phyloP scores from a whole-genome alignment of 306 rosid species.

The Amphicarpaea edgeworthii region DNA sequence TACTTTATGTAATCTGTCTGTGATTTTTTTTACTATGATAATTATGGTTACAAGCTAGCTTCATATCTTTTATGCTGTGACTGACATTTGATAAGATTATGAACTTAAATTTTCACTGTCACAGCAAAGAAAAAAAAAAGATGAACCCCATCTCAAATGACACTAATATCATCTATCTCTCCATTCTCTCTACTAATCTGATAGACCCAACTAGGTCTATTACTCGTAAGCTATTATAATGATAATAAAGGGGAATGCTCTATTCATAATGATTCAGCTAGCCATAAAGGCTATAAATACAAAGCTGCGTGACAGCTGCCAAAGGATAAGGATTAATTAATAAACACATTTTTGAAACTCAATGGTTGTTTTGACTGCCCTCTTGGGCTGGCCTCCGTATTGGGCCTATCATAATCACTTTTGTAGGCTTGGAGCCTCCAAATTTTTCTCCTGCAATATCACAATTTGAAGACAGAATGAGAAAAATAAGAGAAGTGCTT shows the following conservation, averaged over 20 bases:
- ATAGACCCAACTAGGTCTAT: too few species aligned
- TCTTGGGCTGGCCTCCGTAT: too few species aligned
- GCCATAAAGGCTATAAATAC: too few species aligned
- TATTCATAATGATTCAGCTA: too few species aligned
- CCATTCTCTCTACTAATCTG: constrained; percentile 66
- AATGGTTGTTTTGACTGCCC: too few species aligned
- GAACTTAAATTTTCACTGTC: constrained; percentile 44
- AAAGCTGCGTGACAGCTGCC: too few species aligned
- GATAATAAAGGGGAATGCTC: too few species aligned
- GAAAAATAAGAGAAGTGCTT: constrained; percentile 17
- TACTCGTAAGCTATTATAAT: too few species aligned
- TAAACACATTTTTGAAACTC: too few species aligned
- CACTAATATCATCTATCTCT: constrained; percentile 84
- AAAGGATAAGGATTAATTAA: too few species aligned
- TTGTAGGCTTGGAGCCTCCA: constrained; percentile 58
- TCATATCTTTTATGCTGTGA: constrained; percentile 23
- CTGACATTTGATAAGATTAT: constrained; percentile 35
- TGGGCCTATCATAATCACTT: too few species aligned
- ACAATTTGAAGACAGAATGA: constrained; percentile 27
- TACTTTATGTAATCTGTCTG: too few species aligned
- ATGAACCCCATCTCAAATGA: constrained; percentile 83
- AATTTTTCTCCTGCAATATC: constrained; percentile 81
- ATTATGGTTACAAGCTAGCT: constrained; percentile 20
- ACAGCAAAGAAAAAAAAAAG: constrained; percentile 57
- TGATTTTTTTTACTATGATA: constrained; percentile 21